Evolutionary conservation across 306 rosid genomes (phyloP), one percentile per base, ranked within the genome.

Genomic region (Nissolia schottii): DNA sequence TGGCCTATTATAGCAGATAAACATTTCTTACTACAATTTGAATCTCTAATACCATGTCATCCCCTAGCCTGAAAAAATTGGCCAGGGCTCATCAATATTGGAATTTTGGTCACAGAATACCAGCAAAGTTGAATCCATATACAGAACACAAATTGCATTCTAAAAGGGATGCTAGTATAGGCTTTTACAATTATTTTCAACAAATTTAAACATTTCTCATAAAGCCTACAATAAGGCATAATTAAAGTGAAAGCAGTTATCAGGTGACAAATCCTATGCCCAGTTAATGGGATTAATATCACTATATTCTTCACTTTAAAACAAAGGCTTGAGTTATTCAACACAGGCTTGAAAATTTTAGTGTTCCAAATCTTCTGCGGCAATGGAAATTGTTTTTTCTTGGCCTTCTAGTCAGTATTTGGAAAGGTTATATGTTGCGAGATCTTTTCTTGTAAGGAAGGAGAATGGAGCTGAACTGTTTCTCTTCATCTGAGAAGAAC

Each of bases 201-300:
- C 43, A 37, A 67, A 67, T 29, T 54, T n/a, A 20, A 76, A 62
- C 13, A 6, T 9, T 29, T 29, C 25, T 68, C 14, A 34, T 50
- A 32, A n/a, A 50, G 46, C 45, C 37, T 23, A 24, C 2, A 64
- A 18, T 29, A 73, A 23, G 70, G 86, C 83, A 20, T 85, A 86
- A 76, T 87, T 87, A 7, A 86, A 81, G 22, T 84, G 89, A 12
- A 82, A 67, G 55, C 81, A 85, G 61, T 81, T 55, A 41, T 81
- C 90, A 0, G 83, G 81, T 85, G 86, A 83, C 49, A n/a, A 40
- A 76, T 56, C 86, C 89, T 57, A 49, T 81, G 74, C 83, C 89
- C 12, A 64, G 83, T 79, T 75, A 87, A 25, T n/a, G n/a, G n/a
- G n/a, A n/a, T n/a, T n/a, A n/a, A n/a, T n/a, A 85, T 31, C 38